These are phyloP conservation scores for Piper longum DNA, from an alignment of 164 flowering plant species.

Conservation along the genomic window DNA sequence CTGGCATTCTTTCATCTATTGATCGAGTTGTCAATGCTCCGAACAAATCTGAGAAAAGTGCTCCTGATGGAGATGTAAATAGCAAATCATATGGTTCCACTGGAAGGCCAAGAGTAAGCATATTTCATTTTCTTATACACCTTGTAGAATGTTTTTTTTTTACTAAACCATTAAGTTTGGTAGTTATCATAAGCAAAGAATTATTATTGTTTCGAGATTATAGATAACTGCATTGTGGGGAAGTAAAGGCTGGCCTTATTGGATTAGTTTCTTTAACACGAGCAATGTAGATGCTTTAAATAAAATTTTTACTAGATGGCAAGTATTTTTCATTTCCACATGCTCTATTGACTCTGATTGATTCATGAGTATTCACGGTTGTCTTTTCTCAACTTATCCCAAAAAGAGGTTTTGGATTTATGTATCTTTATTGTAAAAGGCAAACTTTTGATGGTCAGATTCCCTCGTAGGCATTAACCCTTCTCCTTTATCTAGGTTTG, in stretches of 20 bases:
- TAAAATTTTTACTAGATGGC: too few relatives aligned
- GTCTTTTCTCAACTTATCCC: too few relatives aligned
- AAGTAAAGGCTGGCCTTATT: too few relatives aligned
- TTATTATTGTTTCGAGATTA: not conserved
- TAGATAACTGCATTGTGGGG: too few relatives aligned
- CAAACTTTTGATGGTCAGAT: too few relatives aligned
- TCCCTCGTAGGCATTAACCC: not conserved
- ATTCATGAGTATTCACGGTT: too few relatives aligned
- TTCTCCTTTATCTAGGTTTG: not conserved
- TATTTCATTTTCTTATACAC: not conserved
- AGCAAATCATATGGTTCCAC: not conserved
- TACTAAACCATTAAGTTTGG: not conserved
- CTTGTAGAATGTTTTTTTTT: not conserved
- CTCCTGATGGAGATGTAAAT: not conserved
- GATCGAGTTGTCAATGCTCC: constrained; percentile 18
- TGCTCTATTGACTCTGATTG: too few relatives aligned
- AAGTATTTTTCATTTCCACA: too few relatives aligned
- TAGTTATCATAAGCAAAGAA: not conserved
- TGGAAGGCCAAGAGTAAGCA: not conserved
- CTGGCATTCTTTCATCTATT: constrained; percentile 42
- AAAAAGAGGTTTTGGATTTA: too few relatives aligned
- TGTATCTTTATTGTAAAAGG: too few relatives aligned
- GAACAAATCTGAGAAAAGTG: constrained; percentile 2
- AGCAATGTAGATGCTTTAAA: too few relatives aligned
- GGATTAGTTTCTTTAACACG: too few relatives aligned